phyloP scores from a whole-genome alignment of 2,329 filamentous ascomycete genomes.

The Aspergillus bombycis region DNA sequence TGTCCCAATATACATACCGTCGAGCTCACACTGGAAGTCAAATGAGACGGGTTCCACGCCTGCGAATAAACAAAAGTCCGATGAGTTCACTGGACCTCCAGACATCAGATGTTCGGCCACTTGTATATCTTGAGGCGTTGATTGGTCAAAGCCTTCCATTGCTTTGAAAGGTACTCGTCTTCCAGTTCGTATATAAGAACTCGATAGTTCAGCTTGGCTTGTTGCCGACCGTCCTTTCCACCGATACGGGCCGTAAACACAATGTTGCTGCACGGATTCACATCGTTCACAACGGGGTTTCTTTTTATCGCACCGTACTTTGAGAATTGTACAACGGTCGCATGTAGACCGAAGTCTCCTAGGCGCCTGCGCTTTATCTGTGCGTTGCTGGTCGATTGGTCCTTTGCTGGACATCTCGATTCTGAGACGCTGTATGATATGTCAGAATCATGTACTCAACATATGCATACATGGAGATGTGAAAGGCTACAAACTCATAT shows the following conservation, averaged over 20 bases:
- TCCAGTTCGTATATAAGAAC: background rate
- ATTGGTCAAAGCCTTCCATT: background rate
- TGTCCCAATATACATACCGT: background rate
- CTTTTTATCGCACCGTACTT: background rate
- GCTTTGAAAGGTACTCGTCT: background rate
- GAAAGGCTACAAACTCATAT: background rate
- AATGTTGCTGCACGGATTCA: background rate
- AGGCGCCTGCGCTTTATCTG: background rate
- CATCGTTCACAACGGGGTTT: conserved; percentile 1
- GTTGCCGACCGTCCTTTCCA: background rate
- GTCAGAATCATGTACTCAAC: background rate
- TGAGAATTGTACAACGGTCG: background rate
- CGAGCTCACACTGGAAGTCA: background rate
- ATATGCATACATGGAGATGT: background rate
- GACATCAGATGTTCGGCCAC: background rate
- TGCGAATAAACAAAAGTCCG: background rate
- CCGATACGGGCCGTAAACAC: background rate
- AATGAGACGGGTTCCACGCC: background rate
- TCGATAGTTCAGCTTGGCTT: background rate
- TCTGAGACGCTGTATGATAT: background rate
- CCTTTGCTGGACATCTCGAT: background rate
- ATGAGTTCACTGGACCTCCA: background rate
- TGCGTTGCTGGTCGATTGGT: background rate
- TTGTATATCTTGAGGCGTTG: background rate
- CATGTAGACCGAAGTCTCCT: background rate